Evolutionary conservation across 2,329 filamentous ascomycete genomes (phyloP).

Genomic region (Alternaria sp.): DNA sequence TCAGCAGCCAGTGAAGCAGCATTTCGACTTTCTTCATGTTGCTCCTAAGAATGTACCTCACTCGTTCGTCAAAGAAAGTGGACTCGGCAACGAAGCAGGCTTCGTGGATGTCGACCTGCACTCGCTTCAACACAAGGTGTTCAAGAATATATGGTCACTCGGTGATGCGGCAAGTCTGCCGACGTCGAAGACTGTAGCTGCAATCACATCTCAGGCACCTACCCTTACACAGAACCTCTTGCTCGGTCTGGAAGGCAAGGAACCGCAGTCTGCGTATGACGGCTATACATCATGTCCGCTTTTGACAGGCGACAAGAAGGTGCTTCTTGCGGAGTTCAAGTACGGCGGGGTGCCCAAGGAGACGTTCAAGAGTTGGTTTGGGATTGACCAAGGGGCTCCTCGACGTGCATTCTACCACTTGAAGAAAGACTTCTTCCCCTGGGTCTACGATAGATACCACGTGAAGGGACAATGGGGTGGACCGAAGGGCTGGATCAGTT

Average conservation of each 20-base stretch:
- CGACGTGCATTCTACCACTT: slow-evolving; percentile 66
- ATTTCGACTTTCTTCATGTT: slow-evolving; percentile 50
- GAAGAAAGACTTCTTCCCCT: slow-evolving; percentile 70
- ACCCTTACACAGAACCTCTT: slow-evolving; percentile 47
- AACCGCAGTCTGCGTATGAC: slow-evolving; percentile 39
- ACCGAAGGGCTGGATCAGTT: not conserved
- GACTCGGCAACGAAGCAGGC: slow-evolving; percentile 44
- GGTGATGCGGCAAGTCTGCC: slow-evolving; percentile 50
- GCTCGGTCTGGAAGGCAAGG: slow-evolving; percentile 35
- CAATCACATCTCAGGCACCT: slow-evolving; percentile 49
- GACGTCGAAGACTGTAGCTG: slow-evolving; percentile 51
- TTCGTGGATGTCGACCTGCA: slow-evolving; percentile 48
- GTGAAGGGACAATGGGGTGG: not conserved
- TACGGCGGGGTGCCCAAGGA: slow-evolving; percentile 70
- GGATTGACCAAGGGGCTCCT: slow-evolving; percentile 65
- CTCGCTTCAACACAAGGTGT: slow-evolving; percentile 48
- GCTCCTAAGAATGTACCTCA: slow-evolving; percentile 50
- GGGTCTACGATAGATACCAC: not conserved
- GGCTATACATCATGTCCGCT: slow-evolving; percentile 53
- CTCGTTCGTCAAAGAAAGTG: slow-evolving; percentile 46
- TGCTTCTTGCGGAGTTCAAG: slow-evolving; percentile 71
- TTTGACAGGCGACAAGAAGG: slow-evolving; percentile 64
- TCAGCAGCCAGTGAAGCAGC: slow-evolving; percentile 35
- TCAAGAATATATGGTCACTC: slow-evolving; percentile 48
- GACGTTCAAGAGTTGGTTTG: slow-evolving; percentile 64